phyloP scores from a whole-genome alignment of 1,139 yeast species.

The Sugiyamaella novakii region DNA sequence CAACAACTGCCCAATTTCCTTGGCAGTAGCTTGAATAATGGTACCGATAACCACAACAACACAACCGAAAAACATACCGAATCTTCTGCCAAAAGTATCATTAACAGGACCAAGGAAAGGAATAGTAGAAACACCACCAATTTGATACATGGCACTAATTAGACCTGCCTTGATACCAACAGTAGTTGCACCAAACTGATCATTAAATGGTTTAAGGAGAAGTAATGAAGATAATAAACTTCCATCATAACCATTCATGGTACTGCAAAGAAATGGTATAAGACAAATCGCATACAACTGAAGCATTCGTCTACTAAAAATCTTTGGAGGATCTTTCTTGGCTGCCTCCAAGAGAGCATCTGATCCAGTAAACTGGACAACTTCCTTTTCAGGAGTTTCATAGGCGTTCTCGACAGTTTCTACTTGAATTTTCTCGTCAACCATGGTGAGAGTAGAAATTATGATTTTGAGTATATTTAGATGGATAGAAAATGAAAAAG shows the following conservation, averaged over 20 bases:
- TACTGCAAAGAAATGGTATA: conserved; percentile 26
- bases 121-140: conserved; percentile 28
- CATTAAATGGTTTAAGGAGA: conserved; percentile 21
- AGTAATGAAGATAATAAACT: conserved; percentile 26
- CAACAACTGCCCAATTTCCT: conserved; percentile 24
- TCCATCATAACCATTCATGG: conserved; percentile 31
- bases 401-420: conserved; percentile 10
- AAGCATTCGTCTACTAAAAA: conserved; percentile 19
- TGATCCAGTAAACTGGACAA: conserved; percentile 14
- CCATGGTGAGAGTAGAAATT: background rate
- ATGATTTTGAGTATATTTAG: too few relatives aligned
- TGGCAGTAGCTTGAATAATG: conserved; percentile 33
- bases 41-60: conserved; percentile 36
- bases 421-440: conserved; percentile 12
- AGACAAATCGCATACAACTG: conserved; percentile 24
- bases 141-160: conserved; percentile 29
- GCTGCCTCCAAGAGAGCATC: conserved; percentile 16
- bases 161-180: conserved; percentile 30
- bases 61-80: conserved; percentile 33
- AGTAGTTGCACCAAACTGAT: conserved; percentile 24
- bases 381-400: conserved; percentile 5
- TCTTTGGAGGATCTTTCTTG: conserved; percentile 13
- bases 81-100: conserved; percentile 27
- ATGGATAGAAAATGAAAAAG: background rate
- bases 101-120: conserved; percentile 28